phyloP scores from a whole-genome alignment of 441 rosid genomes.

The Melastoma candidum region DNA sequence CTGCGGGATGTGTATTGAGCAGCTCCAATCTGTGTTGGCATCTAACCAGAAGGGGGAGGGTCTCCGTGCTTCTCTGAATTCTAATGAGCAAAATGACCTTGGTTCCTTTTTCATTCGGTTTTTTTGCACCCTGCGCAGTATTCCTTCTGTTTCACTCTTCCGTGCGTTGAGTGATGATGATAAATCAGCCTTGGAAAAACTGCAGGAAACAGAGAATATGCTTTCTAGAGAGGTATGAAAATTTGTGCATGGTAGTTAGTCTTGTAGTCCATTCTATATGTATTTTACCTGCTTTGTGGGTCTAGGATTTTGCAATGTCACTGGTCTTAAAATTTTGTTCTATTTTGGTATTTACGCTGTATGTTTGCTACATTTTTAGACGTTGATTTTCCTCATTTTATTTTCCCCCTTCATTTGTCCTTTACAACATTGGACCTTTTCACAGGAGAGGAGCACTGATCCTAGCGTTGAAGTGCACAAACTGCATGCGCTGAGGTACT shows the following conservation, averaged over 20 bases:
- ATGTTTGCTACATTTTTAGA: no score
- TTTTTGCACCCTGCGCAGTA: constrained; percentile 71
- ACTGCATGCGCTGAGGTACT: constrained; percentile 59
- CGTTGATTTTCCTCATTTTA: background rate
- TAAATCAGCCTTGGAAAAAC: constrained; percentile 54
- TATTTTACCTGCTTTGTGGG: no score
- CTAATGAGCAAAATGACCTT: constrained; percentile 57
- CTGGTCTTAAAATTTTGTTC: background rate
- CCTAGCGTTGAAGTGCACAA: constrained; percentile 34
- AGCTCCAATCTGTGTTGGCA: constrained; percentile 71
- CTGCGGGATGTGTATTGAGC: constrained; percentile 85
- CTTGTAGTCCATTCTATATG: no score
- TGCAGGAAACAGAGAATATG: constrained; percentile 64
- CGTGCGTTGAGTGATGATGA: constrained; percentile 67
- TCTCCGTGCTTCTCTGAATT: constrained; percentile 27
- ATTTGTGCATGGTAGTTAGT: no score
- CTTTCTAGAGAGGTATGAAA: constrained; percentile 58
- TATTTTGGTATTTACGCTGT: no score
- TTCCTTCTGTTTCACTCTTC: constrained; percentile 91
- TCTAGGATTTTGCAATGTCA: background rate
- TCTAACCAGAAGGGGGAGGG: constrained; percentile 65
- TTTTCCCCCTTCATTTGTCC: background rate
- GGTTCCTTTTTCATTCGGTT: constrained; percentile 78
- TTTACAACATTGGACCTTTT: constrained; percentile 10
- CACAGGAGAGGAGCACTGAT: constrained; percentile 65